Evolutionary conservation across 2,329 filamentous ascomycete species (phyloP).

Genomic region (Arachnomyces sp.): DNA sequence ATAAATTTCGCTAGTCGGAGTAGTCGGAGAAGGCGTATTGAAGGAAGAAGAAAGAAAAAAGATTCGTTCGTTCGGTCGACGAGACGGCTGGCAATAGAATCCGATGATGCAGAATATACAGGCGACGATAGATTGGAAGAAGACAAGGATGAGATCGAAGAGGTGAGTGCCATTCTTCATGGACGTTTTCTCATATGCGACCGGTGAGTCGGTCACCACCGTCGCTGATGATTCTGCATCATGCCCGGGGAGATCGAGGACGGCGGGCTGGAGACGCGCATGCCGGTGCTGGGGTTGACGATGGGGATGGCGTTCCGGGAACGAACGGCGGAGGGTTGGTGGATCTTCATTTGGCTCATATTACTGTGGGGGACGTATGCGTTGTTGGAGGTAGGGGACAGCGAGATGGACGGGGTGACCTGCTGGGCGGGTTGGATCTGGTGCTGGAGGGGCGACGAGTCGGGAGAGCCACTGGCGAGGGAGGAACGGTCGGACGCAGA

Average conservation of each 20-base stretch:
- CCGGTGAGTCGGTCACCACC: no score
- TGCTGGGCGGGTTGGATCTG: constrained; percentile 65
- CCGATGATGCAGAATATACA: constrained; percentile 30
- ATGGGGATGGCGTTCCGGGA: constrained; percentile 94
- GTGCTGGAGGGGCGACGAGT: constrained; percentile 83
- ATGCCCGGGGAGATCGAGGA: constrained; percentile 60
- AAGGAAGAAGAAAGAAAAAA: constrained; percentile 21
- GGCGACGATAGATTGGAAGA: constrained; percentile 25
- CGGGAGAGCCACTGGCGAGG: constrained; percentile 86
- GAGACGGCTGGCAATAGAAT: constrained; percentile 13
- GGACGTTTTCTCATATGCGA: constrained; percentile 14
- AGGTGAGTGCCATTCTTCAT: constrained; percentile 14
- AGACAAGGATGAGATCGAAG: constrained; percentile 22
- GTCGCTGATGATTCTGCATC: constrained; percentile 47
- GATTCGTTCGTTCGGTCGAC: constrained; percentile 1
- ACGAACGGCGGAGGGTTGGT: constrained; percentile 84
- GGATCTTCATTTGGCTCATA: constrained; percentile 68
- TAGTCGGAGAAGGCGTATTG: constrained; percentile 22
- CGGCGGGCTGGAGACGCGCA: constrained; percentile 80
- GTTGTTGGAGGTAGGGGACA: constrained; percentile 58
- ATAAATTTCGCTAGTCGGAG: no score
- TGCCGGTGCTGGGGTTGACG: constrained; percentile 88
- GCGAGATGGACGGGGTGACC: constrained; percentile 63
- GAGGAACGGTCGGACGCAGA: constrained; percentile 87
- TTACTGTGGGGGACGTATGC: constrained; percentile 61